phyloP scores from a whole-genome alignment of 768 basidiomycete genomes.

The Amanita pallidorosea region DNA sequence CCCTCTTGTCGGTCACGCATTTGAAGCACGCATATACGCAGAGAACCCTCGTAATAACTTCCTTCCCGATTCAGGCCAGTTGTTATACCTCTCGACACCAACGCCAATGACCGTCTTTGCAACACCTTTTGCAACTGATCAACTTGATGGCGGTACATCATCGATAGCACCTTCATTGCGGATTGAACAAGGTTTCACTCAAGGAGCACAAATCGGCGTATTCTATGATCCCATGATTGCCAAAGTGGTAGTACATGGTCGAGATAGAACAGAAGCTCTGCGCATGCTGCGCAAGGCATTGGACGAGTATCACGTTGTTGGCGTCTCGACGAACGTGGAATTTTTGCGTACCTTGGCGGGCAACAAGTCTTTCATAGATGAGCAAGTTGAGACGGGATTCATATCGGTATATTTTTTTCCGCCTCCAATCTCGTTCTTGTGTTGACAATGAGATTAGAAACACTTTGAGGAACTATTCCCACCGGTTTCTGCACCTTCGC shows the following conservation, averaged over 20 bases:
- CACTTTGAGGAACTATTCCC: slow-evolving; percentile 79
- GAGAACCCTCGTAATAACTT: slow-evolving; percentile 92
- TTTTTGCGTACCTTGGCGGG: slow-evolving; percentile 74
- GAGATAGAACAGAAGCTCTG: slow-evolving; percentile 76
- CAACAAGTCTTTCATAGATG: slow-evolving; percentile 65
- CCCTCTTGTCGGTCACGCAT: slow-evolving; percentile 85
- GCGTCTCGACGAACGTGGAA: slow-evolving; percentile 86
- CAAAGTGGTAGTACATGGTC: slow-evolving; percentile 83
- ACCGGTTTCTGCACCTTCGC: slow-evolving; percentile 40
- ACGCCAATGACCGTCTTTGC: slow-evolving; percentile 62
- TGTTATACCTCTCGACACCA: slow-evolving; percentile 77
- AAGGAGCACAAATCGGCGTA: slow-evolving; percentile 74
- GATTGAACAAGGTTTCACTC: slow-evolving; percentile 83
- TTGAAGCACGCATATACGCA: slow-evolving; percentile 92
- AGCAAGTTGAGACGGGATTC: slow-evolving; percentile 86
- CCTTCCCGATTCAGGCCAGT: slow-evolving; percentile 79
- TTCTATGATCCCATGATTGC: slow-evolving; percentile 92
- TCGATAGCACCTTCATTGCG: slow-evolving; percentile 53
- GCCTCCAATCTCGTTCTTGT: background rate
- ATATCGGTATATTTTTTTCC: slow-evolving; percentile 50
- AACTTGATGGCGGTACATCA: slow-evolving; percentile 15
- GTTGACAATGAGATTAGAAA: slow-evolving; percentile 41
- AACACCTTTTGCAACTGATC: slow-evolving; percentile 19
- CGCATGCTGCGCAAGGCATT: slow-evolving; percentile 70
- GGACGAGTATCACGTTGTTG: slow-evolving; percentile 85